phyloP scores from a whole-genome alignment of 1,139 yeast genomes.

The Geotrichum carabidarum region DNA sequence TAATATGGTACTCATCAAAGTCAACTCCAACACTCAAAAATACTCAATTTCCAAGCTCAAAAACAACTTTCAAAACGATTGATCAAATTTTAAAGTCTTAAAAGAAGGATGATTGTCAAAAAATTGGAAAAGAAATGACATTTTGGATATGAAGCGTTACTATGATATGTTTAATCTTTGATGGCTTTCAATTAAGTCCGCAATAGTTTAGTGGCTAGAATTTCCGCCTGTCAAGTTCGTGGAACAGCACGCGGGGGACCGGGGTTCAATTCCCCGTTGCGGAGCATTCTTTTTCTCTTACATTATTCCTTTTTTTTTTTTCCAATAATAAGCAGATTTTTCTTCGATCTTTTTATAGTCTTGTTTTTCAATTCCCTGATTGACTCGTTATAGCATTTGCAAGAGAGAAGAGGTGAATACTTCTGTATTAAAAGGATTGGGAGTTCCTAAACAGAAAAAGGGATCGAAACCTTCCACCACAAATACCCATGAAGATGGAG shows the following conservation, averaged over 20 bases:
- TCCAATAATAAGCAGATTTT: neutral
- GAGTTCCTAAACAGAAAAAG: too few species aligned
- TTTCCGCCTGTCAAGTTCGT: conserved; percentile 8
- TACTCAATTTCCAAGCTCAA: neutral
- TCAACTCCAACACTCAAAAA: too few species aligned
- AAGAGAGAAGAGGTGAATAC: neutral
- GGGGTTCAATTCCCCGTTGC: conserved; percentile 11
- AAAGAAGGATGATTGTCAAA: neutral
- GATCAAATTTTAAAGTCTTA: neutral
- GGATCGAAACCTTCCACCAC: too few species aligned
- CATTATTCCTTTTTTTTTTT: too few species aligned
- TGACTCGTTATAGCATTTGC: neutral
- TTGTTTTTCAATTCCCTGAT: neutral
- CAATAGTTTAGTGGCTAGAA: conserved; percentile 10
- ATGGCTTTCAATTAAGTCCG: too few species aligned
- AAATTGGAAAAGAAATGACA: neutral
- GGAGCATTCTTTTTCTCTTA: conserved; percentile 7
- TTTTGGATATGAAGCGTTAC: neutral
- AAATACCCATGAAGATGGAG: too few species aligned
- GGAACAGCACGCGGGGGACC: conserved; percentile 9
- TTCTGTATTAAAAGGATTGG: too few species aligned
- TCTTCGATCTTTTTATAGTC: neutral
- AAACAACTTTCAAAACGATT: neutral
- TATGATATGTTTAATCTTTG: too few species aligned
- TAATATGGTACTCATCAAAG: neutral